Evolutionary conservation across 345 rosid species (phyloP).

Genomic region (Excoecaria cochinchinensis): DNA sequence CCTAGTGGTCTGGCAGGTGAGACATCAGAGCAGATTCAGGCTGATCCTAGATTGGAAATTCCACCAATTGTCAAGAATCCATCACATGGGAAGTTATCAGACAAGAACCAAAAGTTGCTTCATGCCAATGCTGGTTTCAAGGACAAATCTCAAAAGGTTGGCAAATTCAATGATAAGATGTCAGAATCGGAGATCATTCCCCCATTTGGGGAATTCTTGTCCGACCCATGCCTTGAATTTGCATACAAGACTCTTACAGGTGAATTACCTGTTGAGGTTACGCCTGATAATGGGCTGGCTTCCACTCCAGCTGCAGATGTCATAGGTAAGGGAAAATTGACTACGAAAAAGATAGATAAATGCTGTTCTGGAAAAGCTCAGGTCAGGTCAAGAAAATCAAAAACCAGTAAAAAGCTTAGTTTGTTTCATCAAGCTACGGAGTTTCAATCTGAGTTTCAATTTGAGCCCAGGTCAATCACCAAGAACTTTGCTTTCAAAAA

Average conservation of each 20-base stretch:
- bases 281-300: conserved; percentile 11
- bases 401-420: conserved; percentile 16
- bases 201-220: conserved; percentile 35
- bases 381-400: conserved; percentile 8
- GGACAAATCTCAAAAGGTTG: conserved; percentile 10
- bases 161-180: conserved; percentile 20
- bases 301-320: conserved; percentile 24
- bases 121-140: conserved; percentile 15
- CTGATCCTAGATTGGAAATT: neutral
- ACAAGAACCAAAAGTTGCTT: conserved; percentile 22
- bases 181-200: conserved; percentile 18
- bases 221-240: conserved; percentile 46
- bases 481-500: conserved; percentile 3
- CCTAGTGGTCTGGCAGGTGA: conserved; percentile 14
- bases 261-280: conserved; percentile 24
- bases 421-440: conserved; percentile 24
- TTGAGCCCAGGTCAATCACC: conserved; percentile 10
- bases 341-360: conserved; percentile 10
- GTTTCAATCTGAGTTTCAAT: conserved; percentile 11
- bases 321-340: conserved; percentile 11
- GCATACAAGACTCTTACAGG: conserved; percentile 54
- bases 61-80: neutral
- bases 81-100: conserved; percentile 5
- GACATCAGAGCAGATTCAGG: conserved; percentile 22
- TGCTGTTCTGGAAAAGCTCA: conserved; percentile 11